Percentiles rank a stretch among this genome's conserved stretches.
These are phyloP conservation scores for Escovopsis sp. DNA, from an alignment of 2,329 filamentous ascomycete genomes.

Conservation along the genomic window DNA sequence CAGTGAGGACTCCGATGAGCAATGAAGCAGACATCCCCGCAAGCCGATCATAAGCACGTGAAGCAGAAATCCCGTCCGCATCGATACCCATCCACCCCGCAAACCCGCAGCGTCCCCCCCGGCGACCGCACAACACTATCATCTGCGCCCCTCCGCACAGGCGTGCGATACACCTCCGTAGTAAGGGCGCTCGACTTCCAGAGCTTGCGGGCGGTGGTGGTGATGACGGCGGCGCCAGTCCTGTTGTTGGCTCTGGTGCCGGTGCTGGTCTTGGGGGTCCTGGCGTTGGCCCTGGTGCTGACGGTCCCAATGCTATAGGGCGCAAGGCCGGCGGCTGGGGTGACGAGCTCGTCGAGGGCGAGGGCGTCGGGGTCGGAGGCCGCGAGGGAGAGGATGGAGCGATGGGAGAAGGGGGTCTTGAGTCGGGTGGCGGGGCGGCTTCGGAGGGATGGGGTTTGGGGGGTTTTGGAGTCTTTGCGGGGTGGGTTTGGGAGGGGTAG, in stretches of 20 bases:
- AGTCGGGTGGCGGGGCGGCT: conserved; percentile 10
- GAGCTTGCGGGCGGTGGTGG: conserved; percentile 10
- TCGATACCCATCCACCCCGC: conserved; percentile 38
- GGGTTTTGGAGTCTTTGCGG: conserved; percentile 8
- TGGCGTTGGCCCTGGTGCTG: too few species aligned
- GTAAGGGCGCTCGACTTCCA: conserved; percentile 16
- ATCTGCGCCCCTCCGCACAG: conserved; percentile 10
- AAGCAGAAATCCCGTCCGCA: conserved; percentile 47
- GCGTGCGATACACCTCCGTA: conserved; percentile 14
- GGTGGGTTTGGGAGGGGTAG: neutral
- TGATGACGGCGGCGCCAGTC: conserved; percentile 6
- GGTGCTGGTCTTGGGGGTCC: too few species aligned
- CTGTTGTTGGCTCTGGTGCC: conserved; percentile 6
- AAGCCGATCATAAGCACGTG: conserved; percentile 35
- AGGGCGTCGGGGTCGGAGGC: conserved; percentile 13
- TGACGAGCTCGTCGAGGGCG: conserved; percentile 19
- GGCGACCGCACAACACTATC: conserved; percentile 27
- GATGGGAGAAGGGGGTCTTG: conserved; percentile 16
- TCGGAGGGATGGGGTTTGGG: conserved; percentile 13
- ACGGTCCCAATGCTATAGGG: too few species aligned
- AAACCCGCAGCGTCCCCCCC: conserved; percentile 32
- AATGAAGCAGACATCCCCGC: too few species aligned
- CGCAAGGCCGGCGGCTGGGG: conserved; percentile 1
- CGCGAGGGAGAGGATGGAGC: conserved; percentile 26
- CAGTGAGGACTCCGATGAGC: too few species aligned